Conservation (phyloP, 129 eudicot species). For the Erigeron canadensis region DNA sequence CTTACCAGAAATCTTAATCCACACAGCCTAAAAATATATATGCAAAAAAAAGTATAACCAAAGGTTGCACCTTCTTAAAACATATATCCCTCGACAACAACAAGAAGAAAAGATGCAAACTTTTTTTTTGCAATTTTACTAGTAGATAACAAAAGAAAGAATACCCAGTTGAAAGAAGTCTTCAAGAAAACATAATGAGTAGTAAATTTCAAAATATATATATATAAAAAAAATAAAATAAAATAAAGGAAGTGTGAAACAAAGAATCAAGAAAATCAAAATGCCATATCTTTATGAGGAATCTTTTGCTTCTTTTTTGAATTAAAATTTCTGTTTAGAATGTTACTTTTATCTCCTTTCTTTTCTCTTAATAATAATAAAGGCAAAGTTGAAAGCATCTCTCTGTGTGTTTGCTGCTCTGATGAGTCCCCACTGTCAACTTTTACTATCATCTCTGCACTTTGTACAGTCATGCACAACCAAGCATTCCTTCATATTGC, state of each 20-base stretch:
- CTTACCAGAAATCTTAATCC: too few species aligned
- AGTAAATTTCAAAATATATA: neutral
- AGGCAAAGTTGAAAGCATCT: constrained; percentile 53
- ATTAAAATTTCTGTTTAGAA: constrained; percentile 11
- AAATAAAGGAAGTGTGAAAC: constrained; percentile 22
- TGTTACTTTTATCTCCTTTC: constrained; percentile 23
- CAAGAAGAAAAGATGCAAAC: neutral
- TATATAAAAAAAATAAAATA: constrained; percentile 14
- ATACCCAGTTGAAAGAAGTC: constrained; percentile 5
- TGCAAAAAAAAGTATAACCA: constrained; percentile 17
- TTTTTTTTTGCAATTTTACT: constrained; percentile 8
- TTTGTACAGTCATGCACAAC: constrained; percentile 41
- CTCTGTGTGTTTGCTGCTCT: constrained; percentile 1
- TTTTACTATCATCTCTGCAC: constrained; percentile 33
- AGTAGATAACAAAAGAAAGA: constrained; percentile 7
- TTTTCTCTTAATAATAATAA: neutral
- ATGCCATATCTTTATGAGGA: constrained; percentile 23
- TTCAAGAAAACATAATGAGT: constrained; percentile 21
- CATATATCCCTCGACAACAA: neutral
- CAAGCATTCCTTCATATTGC: constrained; percentile 12
- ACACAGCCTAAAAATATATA: too few species aligned
- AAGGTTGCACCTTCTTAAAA: neutral
- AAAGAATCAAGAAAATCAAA: constrained; percentile 26
- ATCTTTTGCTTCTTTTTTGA: constrained; percentile 29
- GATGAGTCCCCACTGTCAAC: constrained; percentile 11